Evolutionary conservation across 2,329 filamentous ascomycete genomes (phyloP).

Genomic region (Blumeriella jaapii): DNA sequence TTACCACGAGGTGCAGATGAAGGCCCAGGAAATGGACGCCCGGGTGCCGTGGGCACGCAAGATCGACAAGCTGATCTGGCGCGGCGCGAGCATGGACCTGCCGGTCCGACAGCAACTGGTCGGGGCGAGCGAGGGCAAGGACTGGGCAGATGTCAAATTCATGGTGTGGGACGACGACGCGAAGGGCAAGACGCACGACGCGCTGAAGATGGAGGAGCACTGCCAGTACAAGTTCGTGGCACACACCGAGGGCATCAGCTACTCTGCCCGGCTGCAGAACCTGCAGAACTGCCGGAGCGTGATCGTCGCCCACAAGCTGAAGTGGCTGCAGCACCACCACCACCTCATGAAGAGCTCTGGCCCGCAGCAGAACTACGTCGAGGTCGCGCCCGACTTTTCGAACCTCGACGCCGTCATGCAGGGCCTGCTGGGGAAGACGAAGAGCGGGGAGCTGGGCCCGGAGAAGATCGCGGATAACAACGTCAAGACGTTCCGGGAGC

Average conservation of each 20-base stretch:
- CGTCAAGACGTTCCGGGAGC: constrained; percentile 29
- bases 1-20: constrained; percentile 19
- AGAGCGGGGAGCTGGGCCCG: constrained; percentile 25
- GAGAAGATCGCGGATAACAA: constrained; percentile 33
- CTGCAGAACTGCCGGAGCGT: constrained; percentile 11
- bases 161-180: constrained; percentile 16
- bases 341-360: constrained; percentile 24
- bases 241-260: constrained; percentile 36
- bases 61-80: constrained; percentile 21
- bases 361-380: constrained; percentile 37
- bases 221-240: constrained; percentile 42
- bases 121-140: constrained; percentile 21
- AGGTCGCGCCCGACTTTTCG: constrained; percentile 34
- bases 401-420: constrained; percentile 29
- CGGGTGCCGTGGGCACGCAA: constrained; percentile 8
- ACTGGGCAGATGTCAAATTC: constrained; percentile 28
- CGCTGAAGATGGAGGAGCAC: constrained; percentile 38
- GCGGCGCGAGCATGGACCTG: constrained; percentile 21
- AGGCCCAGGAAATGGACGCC: constrained; percentile 11
- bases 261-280: constrained; percentile 6
- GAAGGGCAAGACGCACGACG: constrained; percentile 27
- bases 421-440: constrained; percentile 32
- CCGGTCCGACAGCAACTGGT: constrained; percentile 25
- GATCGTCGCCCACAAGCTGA: constrained; percentile 9
- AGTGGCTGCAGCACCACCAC: constrained; percentile 8